These are phyloP conservation scores for Pythium utonaiense DNA, from an alignment of 352 stramenopile genomes.

Conservation along the genomic window DNA sequence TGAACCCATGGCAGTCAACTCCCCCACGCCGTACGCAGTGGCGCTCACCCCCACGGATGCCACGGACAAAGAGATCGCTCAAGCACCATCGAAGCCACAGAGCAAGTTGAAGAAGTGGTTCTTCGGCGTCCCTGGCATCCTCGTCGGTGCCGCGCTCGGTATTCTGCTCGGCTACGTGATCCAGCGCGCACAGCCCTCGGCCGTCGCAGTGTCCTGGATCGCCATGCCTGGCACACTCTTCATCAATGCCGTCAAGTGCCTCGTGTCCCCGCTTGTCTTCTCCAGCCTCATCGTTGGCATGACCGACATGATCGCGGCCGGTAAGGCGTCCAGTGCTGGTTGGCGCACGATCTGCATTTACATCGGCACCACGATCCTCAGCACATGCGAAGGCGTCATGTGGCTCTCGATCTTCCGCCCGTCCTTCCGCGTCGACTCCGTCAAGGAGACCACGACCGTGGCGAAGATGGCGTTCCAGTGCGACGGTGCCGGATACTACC, in stretches of 20 bases:
- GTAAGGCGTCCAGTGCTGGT: conserved; percentile 29
- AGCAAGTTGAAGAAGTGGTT: conserved; percentile 16
- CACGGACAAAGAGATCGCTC: too few species aligned
- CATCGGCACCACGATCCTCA: conserved; percentile 18
- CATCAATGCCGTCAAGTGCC: conserved; percentile 40
- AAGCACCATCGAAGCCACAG: not conserved
- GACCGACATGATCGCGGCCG: conserved; percentile 31
- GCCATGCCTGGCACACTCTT: conserved; percentile 36
- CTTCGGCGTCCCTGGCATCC: conserved; percentile 20
- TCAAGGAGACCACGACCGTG: not conserved
- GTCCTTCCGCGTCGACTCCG: conserved; percentile 12
- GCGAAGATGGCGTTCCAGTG: conserved; percentile 19
- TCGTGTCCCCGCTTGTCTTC: conserved; percentile 43
- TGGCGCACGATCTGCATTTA: conserved; percentile 28
- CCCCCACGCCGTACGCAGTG: too few species aligned
- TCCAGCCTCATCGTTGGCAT: conserved; percentile 34
- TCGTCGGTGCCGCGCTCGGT: too few species aligned
- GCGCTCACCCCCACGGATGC: too few species aligned
- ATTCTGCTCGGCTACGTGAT: conserved; percentile 20
- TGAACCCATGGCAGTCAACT: too few species aligned
- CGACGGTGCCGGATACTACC: conserved; percentile 11
- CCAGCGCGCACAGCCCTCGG: conserved; percentile 9
- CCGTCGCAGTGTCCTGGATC: conserved; percentile 26
- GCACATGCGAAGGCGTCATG: conserved; percentile 15
- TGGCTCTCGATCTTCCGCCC: conserved; percentile 20